Conservation (phyloP, 148 eudicot genomes). For the Spergularia marina region DNA sequence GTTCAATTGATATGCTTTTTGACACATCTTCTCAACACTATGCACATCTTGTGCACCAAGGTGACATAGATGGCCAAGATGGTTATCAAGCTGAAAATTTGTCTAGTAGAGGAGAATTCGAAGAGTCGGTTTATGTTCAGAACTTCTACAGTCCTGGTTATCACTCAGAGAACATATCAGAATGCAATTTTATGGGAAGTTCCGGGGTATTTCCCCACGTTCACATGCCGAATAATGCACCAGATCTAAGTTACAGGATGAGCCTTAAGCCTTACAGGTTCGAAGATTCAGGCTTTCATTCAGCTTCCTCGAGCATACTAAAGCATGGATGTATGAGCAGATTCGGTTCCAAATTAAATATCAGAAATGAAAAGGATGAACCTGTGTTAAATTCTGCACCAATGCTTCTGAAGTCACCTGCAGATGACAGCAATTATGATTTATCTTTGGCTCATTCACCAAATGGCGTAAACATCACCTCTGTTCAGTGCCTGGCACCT, state of each 20-base stretch:
- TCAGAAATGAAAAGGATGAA: background rate
- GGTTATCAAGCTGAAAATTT: background rate
- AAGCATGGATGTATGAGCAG: conserved; percentile 2
- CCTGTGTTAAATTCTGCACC: background rate
- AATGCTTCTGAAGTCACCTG: conserved; percentile 1
- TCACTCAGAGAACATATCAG: conserved; percentile 2
- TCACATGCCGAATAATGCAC: conserved; percentile 5
- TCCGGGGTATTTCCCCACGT: conserved; percentile 8
- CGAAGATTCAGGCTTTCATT: conserved; percentile 3
- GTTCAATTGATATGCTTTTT: conserved; percentile 43
- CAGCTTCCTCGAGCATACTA: background rate
- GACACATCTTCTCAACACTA: conserved; percentile 14
- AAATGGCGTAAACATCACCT: background rate
- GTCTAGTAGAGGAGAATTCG: background rate
- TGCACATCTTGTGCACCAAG: background rate
- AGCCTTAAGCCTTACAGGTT: background rate
- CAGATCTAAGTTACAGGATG: background rate
- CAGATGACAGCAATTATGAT: background rate
- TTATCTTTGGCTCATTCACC: background rate
- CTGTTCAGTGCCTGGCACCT: background rate
- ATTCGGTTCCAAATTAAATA: background rate
- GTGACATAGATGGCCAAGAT: background rate
- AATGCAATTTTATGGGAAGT: background rate
- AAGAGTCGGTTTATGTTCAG: background rate
- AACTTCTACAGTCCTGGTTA: background rate